Evolutionary conservation across 1,139 yeast genomes (phyloP), one percentile per base, ranked within the genome.

Genomic region (Pichia sp.): DNA sequence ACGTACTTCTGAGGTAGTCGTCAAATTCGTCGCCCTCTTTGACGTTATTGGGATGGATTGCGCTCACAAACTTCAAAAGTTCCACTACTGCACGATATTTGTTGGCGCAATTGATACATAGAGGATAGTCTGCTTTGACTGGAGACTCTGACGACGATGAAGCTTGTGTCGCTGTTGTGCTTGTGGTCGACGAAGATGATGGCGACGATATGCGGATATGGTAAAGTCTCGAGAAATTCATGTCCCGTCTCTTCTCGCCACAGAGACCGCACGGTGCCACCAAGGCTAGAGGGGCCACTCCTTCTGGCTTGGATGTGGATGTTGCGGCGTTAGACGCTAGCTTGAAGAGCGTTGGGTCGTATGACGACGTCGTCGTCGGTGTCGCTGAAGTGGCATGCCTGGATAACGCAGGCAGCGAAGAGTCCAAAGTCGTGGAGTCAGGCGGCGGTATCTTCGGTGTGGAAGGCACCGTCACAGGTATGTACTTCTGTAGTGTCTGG

Each of bases 71-170:
- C 78, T 60, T 90, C 93, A 72, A 96, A 84, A 36, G 85, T 56
- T 92, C 97, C 68, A 97, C 90, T 3, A 88, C 82, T 57, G 87
- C 82, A 62, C 98, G 79, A 52, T 90, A 79, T 63, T 90, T 84
- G 54, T 85, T 78, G 51, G 92, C 75, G 71, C 98, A 93, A 66
- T 82, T 85, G 61, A 85, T 85, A 68, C 98, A 93, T 49, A 92
- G 74, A n/a, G 96, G 90, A 64, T 87, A 86, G 30, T 54, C 55
- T n/a, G 44, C 42, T 32, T 66, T 70, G 11, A 11, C 11, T 31
- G 34, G 34, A 31, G 34, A 8, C 8, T 31, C 34, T 2, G 34
- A 8, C 8, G 34, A 31, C 8, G 34, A 31, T 4, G 11, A 8
- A 8, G 34, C 8, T 31, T 8, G 11, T 51, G 69, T 78, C 54